Base-by-base conservation (phyloP, 2,329 filamentous ascomycete genomes). In the Phyllosticta capitalensis region DNA sequence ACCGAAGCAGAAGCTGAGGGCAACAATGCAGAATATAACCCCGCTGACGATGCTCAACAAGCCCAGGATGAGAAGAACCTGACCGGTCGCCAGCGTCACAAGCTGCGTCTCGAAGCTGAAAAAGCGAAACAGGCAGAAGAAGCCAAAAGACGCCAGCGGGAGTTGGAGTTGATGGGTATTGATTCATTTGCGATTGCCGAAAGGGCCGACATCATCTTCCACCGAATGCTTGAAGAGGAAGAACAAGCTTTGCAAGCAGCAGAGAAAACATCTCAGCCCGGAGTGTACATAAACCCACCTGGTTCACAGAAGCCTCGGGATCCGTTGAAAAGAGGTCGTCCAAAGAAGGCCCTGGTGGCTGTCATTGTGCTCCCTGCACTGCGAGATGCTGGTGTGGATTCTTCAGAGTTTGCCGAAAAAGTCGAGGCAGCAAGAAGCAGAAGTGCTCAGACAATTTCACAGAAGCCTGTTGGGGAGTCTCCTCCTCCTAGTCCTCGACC, bases 271-370 rank as follows among this genome's bases (percentile, higher is more conserved):
- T 54, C 28, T 17, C 62, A 64, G 4, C 69, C 74, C 38, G 76
- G 76, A 0, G 57, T 79, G 0, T 77, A 77, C 61, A 66, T 78
- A 56, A 74, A 79, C 60, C 75, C 76, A n/a, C 74, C 73, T 22
- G 74, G 74, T 17, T 75, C 73, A n/a, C 66, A 60, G 52, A 70
- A 64, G 61, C 58, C 54, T 4, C 28, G 54, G 21, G 65, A 65
- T 62, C 65, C 22, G 55, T 61, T 19, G 55, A 64, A 49, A 22
- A 66, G 68, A 49, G 78, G 78, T 22, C 70, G 76, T 26, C 76
- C 76, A 9, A 68, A 67, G 17, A 78, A 75, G 59, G 72, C 74
- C 9, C 66, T 74, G 21, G 72, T 79, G 26, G 74, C 71, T 6
- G 73, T 77, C 0, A 69, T 79, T 64, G 78, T 73, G 59, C 70